phyloP scores from a whole-genome alignment of 331 rosid species.

The Arachis monticola region DNA sequence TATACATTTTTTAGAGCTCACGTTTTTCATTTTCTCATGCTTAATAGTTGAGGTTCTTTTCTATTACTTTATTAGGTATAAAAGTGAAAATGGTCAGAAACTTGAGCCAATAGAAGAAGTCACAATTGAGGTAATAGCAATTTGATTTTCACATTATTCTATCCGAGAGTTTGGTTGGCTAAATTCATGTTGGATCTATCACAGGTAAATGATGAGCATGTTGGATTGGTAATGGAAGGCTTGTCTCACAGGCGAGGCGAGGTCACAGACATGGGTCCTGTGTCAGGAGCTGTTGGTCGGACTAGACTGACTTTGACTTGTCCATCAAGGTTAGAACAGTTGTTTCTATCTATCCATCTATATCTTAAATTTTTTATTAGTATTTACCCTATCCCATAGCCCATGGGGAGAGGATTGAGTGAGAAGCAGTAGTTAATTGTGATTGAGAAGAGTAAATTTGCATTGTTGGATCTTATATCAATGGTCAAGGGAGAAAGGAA shows the following conservation, averaged over 20 bases:
- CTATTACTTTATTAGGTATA: conserved; percentile 74
- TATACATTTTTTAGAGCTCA: conserved; percentile 19
- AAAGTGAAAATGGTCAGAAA: conserved; percentile 70
- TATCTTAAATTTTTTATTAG: not conserved
- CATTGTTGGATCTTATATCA: too few species aligned
- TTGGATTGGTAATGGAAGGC: conserved; percentile 95
- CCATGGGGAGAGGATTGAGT: too few species aligned
- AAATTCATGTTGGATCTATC: conserved; percentile 29
- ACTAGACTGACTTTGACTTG: conserved; percentile 85
- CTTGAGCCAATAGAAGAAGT: conserved; percentile 99
- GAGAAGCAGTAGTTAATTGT: too few species aligned
- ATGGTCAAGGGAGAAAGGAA: too few species aligned
- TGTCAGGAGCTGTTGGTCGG: conserved; percentile 82
- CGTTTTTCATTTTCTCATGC: not conserved
- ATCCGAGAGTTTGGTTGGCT: conserved; percentile 30
- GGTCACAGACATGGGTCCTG: conserved; percentile 95
- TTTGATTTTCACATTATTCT: conserved; percentile 20
- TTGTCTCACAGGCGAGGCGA: conserved; percentile 94
- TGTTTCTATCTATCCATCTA: conserved; percentile 2
- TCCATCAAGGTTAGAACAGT: conserved; percentile 78
- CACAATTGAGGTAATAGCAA: conserved; percentile 77
- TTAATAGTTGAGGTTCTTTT: conserved; percentile 28
- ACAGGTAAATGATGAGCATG: conserved; percentile 94
- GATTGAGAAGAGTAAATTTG: too few species aligned
- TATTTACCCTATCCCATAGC: not conserved